Base-by-base conservation (phyloP, 768 basidiomycete genomes). In the Tricholoma bakamatsutake region DNA sequence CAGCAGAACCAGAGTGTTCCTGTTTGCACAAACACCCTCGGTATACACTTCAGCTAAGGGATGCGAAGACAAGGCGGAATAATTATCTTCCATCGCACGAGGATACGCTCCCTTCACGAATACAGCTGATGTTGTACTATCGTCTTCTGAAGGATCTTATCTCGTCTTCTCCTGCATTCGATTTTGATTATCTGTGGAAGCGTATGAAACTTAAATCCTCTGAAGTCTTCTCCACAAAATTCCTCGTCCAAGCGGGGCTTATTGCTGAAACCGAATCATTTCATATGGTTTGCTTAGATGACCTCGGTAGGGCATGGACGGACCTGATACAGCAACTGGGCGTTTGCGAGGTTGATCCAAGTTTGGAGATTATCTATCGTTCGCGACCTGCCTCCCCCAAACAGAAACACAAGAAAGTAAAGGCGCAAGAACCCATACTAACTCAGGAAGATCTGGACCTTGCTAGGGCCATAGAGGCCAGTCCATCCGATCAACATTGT, bases 81-180 rank as follows among this genome's bases (percentile, higher is more conserved):
- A 57, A 71, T 1, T 73, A 66, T 12, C 59, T 90, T 1, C 89
- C 90, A 1, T 66, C 74, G 3, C 74, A 83, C 12, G 74, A 77
- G 39, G 88, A 90, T 58, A 76, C 82, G 0, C 65, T 79, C 12
- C 66, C 82, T 1, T 76, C 88, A 0, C 80, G 80, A 6, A 69
- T 90, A 34, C 90, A 93, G 65, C 76, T 92, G 4, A 90, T 90
- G 86, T 69, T 90, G 35, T 93, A 93, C 64, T 78, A 81, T 61
- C 81, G 81, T 15, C 79, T 93, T 51, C 74, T 93, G 35, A 72
- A 75, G 18, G 69, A 70, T 3, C 69, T 90, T 11, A 65, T 85
- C 17, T 67, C 78, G 3, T 64, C 66, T 1, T 65, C 71, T n/a
- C 60, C 61, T 5, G 73, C 74, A 1, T 80, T 83, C 56, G 76